Evolutionary conservation across 83 land plant genomes (phyloP), one percentile per base, ranked within the genome.

Genomic region (Isoetes engelmannii): DNA sequence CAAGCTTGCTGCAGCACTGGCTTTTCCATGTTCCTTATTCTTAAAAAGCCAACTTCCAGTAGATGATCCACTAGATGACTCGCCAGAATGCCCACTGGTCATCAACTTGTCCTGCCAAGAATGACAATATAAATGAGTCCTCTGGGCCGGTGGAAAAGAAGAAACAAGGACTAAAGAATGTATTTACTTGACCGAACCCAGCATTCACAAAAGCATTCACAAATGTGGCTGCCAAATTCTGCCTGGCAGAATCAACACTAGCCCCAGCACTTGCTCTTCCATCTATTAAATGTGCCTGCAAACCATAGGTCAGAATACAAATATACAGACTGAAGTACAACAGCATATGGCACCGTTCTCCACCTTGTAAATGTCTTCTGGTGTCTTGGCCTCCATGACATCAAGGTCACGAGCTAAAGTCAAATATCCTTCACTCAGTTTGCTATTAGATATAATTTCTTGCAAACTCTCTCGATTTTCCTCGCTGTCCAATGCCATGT

Each of bases 171-270:
- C n/a, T 15, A 48, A 59, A 74, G 19, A 15, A 42, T 42, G 46
- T 6, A 37, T 55, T 50, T 83, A 94, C 96, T 85, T 87, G 96
- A 15, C 96, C 92, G 81, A 94, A 94, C 42, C 96, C 98, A 55
- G 98, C 98, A 83, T 94, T 94, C 13, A 90, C 98, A 77, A 94
- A 94, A 60, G 90, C 98, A 84, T 94, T 94, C 5, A 94, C 98
- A 83, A 94, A 94, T 10, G 97, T 94, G 60, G 96, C 98, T 37
- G 98, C 98, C 80, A 94, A 67, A 58, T 94, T 94, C 78, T 90
- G 98, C 21, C 98, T 74, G 19, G 98, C 98, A 46, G 96, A 94
- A 80, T 94, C 98, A 74, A 90, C 90, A 78, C 82, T 88, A 5
- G 87, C 84, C 47, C 92, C 82, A 51, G 92, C 87, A 85, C 93